These are phyloP conservation scores for Huntiella abstrusa DNA, from an alignment of 2,329 filamentous ascomycete genomes.

Conservation along the genomic window DNA sequence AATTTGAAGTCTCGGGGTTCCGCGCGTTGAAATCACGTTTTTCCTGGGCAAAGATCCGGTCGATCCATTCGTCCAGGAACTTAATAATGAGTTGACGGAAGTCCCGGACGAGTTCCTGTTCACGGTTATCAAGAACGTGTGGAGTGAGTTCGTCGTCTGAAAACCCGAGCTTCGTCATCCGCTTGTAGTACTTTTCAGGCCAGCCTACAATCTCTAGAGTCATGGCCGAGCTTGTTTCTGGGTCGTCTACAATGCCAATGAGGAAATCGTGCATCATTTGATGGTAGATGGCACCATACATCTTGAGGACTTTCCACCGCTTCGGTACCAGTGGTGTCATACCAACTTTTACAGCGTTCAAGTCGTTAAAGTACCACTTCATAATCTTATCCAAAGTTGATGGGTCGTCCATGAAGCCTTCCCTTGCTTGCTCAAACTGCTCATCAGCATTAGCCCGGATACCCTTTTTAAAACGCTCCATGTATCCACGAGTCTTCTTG, in stretches of 20 bases:
- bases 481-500: slow-evolving; percentile 84
- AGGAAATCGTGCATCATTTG: slow-evolving; percentile 90
- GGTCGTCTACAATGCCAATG: slow-evolving; percentile 62
- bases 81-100: slow-evolving; percentile 92
- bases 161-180: slow-evolving; percentile 83
- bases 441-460: slow-evolving; percentile 55
- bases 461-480: slow-evolving; percentile 77
- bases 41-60: slow-evolving; percentile 72
- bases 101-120: slow-evolving; percentile 76
- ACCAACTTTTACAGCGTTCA: slow-evolving; percentile 83
- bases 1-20: slow-evolving; percentile 50
- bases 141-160: slow-evolving; percentile 56
- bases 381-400: slow-evolving; percentile 68
- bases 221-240: slow-evolving; percentile 66
- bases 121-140: slow-evolving; percentile 78
- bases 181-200: slow-evolving; percentile 88
- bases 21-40: slow-evolving; percentile 63
- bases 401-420: slow-evolving; percentile 68
- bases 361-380: slow-evolving; percentile 95
- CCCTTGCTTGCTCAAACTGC: slow-evolving; percentile 53
- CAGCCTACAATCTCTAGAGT: slow-evolving; percentile 86
- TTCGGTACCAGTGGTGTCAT: slow-evolving; percentile 85
- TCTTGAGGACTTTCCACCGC: slow-evolving; percentile 90
- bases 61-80: slow-evolving; percentile 94
- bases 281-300: slow-evolving; percentile 83